Percentiles rank a stretch among this genome's conserved stretches.
Evolutionary conservation across 2,329 filamentous ascomycete genomes (phyloP).

Genomic region (Aureobasidium leucospermi): DNA sequence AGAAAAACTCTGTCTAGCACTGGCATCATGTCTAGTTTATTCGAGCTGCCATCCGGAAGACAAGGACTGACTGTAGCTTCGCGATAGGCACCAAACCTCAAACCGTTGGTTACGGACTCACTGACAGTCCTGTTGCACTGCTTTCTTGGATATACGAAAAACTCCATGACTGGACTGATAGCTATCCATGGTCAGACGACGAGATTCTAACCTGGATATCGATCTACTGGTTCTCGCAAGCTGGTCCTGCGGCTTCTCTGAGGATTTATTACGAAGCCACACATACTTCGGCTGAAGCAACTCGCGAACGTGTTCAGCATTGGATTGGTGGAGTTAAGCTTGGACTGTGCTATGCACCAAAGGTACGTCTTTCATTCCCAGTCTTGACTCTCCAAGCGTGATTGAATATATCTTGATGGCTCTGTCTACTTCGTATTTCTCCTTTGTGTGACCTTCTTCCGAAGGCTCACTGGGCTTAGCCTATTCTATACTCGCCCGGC

Average conservation of each 20-base stretch:
- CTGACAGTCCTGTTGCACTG: constrained; percentile 62
- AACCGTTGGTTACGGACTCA: constrained; percentile 62
- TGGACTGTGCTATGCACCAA: constrained; percentile 50
- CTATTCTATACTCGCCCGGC: too few species aligned
- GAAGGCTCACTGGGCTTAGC: background rate
- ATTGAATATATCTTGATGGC: background rate
- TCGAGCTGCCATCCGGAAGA: too few species aligned
- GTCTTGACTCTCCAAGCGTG: background rate
- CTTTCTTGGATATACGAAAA: constrained; percentile 80
- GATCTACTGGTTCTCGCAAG: constrained; percentile 63
- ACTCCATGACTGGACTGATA: constrained; percentile 66
- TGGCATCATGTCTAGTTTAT: background rate
- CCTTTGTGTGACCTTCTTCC: background rate
- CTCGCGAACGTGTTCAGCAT: constrained; percentile 30
- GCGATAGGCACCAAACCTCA: constrained; percentile 54
- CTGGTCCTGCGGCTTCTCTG: constrained; percentile 59
- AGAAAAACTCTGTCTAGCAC: background rate
- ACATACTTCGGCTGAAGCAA: constrained; percentile 31
- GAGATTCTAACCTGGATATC: constrained; percentile 69
- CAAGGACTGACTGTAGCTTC: constrained; percentile 14
- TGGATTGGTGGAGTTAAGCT: constrained; percentile 44
- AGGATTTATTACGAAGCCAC: constrained; percentile 66
- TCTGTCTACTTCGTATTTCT: too few species aligned
- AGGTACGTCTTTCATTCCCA: constrained; percentile 14
- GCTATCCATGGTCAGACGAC: constrained; percentile 66